These are phyloP conservation scores for Gastrodia elata DNA, from an alignment of 106 monocot genomes.

Conservation along the genomic window DNA sequence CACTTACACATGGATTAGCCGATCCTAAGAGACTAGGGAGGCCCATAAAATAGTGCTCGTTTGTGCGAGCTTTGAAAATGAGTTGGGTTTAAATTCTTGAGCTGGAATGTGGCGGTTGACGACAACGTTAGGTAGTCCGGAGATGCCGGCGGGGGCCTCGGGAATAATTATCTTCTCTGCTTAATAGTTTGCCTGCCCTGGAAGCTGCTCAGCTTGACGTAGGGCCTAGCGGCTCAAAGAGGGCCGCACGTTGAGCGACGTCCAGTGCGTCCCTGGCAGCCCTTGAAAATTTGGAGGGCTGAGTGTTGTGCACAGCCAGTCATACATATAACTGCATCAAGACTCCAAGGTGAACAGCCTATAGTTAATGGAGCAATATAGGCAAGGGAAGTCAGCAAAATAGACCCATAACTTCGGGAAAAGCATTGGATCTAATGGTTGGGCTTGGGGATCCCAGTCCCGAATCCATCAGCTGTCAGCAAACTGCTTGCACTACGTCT, in stretches of 20 bases:
- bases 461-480: too few species aligned
- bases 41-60: constrained; percentile 13
- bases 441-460: too few species aligned
- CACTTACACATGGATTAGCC: constrained; percentile 24
- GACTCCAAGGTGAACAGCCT: not conserved
- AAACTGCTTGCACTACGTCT: too few species aligned
- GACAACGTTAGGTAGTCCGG: constrained; percentile 7
- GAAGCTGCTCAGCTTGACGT: constrained; percentile 4
- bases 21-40: constrained; percentile 21
- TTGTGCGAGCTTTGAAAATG: constrained; percentile 15
- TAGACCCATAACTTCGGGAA: not conserved
- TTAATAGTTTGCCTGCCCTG: too few species aligned
- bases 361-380: not conserved
- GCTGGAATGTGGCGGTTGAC: constrained; percentile 9
- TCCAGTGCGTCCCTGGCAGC: not conserved
- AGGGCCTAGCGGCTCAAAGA: constrained; percentile 5
- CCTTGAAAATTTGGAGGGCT: not conserved
- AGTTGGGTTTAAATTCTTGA: constrained; percentile 18
- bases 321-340: constrained; percentile 5
- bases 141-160: too few species aligned
- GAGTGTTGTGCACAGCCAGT: not conserved
- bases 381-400: not conserved
- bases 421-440: not conserved
- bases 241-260: not conserved
- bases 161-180: constrained; percentile 19